Evolutionary conservation across 2,329 filamentous ascomycete species (phyloP).

Genomic region (Apiospora rasikravindrae): DNA sequence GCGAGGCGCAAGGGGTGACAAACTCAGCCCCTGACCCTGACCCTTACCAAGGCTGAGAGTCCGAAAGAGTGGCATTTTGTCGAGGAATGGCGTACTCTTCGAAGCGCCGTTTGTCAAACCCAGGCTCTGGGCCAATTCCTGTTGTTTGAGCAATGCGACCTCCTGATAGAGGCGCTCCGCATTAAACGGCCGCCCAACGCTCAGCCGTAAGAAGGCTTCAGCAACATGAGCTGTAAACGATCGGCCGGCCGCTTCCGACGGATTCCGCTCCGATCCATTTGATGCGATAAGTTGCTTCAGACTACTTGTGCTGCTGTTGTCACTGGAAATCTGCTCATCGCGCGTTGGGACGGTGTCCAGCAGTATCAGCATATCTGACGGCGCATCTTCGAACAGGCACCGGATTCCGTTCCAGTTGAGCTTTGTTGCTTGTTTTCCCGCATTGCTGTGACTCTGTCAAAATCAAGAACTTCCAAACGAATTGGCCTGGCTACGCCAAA

Average conservation of each 20-base stretch:
- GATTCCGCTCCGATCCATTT: slow-evolving; percentile 57
- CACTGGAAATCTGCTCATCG: slow-evolving; percentile 47
- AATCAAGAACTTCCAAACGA: slow-evolving; percentile 26
- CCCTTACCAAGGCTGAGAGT: slow-evolving; percentile 59
- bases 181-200: slow-evolving; percentile 59
- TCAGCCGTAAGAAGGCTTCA: slow-evolving; percentile 60
- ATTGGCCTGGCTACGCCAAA: background rate
- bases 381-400: slow-evolving; percentile 65
- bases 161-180: slow-evolving; percentile 64
- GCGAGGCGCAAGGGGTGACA: slow-evolving; percentile 52
- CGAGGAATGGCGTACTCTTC: slow-evolving; percentile 41
- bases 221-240: slow-evolving; percentile 64
- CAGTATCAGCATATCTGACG: slow-evolving; percentile 66
- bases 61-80: slow-evolving; percentile 57
- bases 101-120: slow-evolving; percentile 52
- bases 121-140: slow-evolving; percentile 48
- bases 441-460: slow-evolving; percentile 56
- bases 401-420: slow-evolving; percentile 69
- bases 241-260: slow-evolving; percentile 49
- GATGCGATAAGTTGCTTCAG: slow-evolving; percentile 68
- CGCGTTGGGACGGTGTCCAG: slow-evolving; percentile 66
- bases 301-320: slow-evolving; percentile 49
- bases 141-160: slow-evolving; percentile 50
- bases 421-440: slow-evolving; percentile 62
- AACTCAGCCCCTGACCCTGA: slow-evolving; percentile 56